phyloP scores from a whole-genome alignment of 192 early-diverging fungal genomes.

The Coemansia umbellata region DNA sequence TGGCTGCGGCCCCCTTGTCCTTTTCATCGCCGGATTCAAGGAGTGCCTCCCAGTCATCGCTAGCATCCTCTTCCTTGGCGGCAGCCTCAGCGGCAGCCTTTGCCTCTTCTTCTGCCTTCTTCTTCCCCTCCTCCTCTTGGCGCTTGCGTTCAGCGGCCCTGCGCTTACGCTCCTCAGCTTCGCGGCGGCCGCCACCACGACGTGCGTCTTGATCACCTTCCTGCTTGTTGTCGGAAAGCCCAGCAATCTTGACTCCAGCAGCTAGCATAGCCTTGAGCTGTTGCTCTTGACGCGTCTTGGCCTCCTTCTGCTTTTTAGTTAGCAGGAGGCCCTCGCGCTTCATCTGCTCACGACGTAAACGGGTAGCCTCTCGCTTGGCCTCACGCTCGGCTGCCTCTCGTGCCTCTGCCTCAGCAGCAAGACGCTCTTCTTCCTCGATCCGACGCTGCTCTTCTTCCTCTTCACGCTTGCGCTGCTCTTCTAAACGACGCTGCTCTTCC shows the following conservation, averaged over 20 bases:
- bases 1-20: conserved; percentile 26
- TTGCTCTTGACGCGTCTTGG: conserved; percentile 64
- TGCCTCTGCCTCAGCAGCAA: conserved; percentile 67
- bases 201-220: neutral
- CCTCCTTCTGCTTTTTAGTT: conserved; percentile 89
- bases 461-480: conserved; percentile 69
- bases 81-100: conserved; percentile 61
- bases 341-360: conserved; percentile 82
- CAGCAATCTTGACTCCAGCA: conserved; percentile 73
- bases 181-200: conserved; percentile 12
- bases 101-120: conserved; percentile 56
- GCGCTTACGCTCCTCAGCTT: conserved; percentile 45
- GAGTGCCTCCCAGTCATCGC: conserved; percentile 44
- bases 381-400: conserved; percentile 69
- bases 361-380: conserved; percentile 69
- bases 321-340: conserved; percentile 89
- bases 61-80: conserved; percentile 32
- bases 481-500: conserved; percentile 57
- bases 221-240: conserved; percentile 24
- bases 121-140: conserved; percentile 55
- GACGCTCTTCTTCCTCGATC: conserved; percentile 66
- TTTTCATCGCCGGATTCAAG: conserved; percentile 32
- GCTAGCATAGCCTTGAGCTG: conserved; percentile 72
- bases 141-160: conserved; percentile 34
- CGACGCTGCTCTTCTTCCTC: conserved; percentile 71